Evolutionary conservation across 495 filamentous ascomycete species (phyloP).

Genomic region (Aspergillus egyptiacus): DNA sequence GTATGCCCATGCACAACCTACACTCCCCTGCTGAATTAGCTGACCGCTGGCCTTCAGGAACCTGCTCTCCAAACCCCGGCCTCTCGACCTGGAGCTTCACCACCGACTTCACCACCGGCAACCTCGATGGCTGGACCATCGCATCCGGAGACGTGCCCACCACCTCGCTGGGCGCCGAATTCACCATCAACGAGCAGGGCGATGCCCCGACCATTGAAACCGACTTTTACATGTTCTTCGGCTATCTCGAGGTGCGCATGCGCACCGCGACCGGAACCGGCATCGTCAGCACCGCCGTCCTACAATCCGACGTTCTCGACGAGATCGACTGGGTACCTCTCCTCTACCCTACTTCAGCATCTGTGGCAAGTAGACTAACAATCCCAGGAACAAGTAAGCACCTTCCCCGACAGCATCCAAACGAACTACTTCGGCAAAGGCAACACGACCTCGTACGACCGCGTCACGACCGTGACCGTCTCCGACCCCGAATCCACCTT

Average conservation of each 20-base stretch:
- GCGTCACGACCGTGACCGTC: conserved; percentile 53
- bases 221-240: conserved; percentile 75
- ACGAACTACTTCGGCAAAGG: conserved; percentile 96
- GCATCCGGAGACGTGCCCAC: conserved; percentile 50
- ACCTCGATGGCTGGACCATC: conserved; percentile 54
- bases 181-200: conserved; percentile 62
- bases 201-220: conserved; percentile 71
- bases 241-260: conserved; percentile 62
- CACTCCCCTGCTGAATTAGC: neutral
- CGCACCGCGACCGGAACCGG: conserved; percentile 67
- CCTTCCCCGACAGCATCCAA: conserved; percentile 53
- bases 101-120: conserved; percentile 58
- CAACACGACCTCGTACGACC: conserved; percentile 69
- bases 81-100: conserved; percentile 49
- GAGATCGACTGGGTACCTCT: conserved; percentile 82
- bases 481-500: conserved; percentile 58
- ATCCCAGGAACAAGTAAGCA: conserved; percentile 22
- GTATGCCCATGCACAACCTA: conserved; percentile 4
- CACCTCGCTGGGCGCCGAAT: conserved; percentile 52
- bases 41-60: conserved; percentile 18
- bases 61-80: conserved; percentile 59
- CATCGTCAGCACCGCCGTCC: conserved; percentile 72
- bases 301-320: conserved; percentile 85
- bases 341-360: neutral
- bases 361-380: neutral